Evolutionary conservation across 148 eudicot genomes (phyloP), one percentile per base, ranked within the genome.

Genomic region (Suaeda aralocaspica): DNA sequence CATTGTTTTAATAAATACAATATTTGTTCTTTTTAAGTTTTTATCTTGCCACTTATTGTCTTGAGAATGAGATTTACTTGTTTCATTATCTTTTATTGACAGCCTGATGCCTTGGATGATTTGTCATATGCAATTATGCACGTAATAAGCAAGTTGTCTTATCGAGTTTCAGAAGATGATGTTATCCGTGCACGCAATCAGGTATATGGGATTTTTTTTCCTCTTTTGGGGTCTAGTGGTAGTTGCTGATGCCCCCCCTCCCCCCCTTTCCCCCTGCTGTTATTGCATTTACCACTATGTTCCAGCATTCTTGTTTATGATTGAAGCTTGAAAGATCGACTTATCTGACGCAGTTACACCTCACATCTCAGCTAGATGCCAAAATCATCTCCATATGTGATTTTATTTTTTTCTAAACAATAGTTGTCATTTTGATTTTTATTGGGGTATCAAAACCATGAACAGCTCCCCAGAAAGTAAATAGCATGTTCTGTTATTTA

Each of bases 121-220:
- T 80, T 85, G 42, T 78, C 89, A 30, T 87, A 80, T 82, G 80
- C 80, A 56, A 87, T 85, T 64, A 87, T 87, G 92, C 70, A 81
- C 48, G 82, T 76, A 64, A 53, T 85, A 31, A 72, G 81, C 75
- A 87, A 83, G 77, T 77, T 87, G 66, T 85, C 85, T 30, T 87
- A 87, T 76, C 79, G 80, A 46, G 92, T 85, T 16, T 77, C 84
- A 65, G 89, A 87, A 1, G 82, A 64, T 28, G 92, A 87, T 67
- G 89, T 87, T 59, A 80, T 72, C 44, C 92, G 92, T 72, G 92
- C 92, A 62, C 77, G 85, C 71, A 87, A 87, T 80, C 87, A 87
- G 92, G 92, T 87, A 82, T n/a, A n/a, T n/a, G n/a, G n/a, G n/a
- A n/a, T n/a, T n/a, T n/a, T n/a, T n/a, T n/a, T n/a, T n/a, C n/a